Evolutionary conservation across 495 filamentous ascomycete genomes (phyloP).

Genomic region (Massariosphaeria phaeospora): DNA sequence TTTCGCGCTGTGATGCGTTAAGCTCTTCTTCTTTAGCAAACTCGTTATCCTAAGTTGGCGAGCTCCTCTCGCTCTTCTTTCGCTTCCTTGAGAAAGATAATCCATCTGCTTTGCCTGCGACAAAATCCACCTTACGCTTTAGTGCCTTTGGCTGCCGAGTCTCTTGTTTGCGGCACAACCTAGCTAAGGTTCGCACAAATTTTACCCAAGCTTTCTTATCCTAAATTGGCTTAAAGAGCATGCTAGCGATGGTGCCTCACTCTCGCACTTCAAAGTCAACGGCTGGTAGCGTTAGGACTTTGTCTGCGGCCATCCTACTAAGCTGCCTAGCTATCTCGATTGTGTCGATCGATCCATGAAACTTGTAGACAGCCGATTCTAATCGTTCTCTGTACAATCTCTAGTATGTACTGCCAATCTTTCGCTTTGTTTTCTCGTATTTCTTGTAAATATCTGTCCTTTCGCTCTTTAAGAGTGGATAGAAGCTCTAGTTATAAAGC

Average conservation of each 20-base stretch:
- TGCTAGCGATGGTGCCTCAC: constrained; percentile 13
- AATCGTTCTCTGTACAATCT: constrained; percentile 8
- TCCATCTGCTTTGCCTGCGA: too few species aligned
- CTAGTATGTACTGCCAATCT: constrained; percentile 18
- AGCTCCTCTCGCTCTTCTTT: too few species aligned
- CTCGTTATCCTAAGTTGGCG: too few species aligned
- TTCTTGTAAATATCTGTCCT: constrained; percentile 14
- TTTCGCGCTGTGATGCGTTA: too few species aligned
- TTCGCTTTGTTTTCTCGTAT: constrained; percentile 10
- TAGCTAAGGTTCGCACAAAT: constrained; percentile 12
- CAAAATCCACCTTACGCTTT: too few species aligned
- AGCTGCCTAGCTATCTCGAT: constrained; percentile 27
- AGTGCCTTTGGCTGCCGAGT: constrained; percentile 9
- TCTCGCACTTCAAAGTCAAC: constrained; percentile 22
- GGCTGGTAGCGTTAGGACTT: constrained; percentile 20
- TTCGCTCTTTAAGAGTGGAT: constrained; percentile 10
- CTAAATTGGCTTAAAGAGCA: constrained; percentile 26
- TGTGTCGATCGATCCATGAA: constrained; percentile 18
- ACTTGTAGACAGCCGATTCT: constrained; percentile 15
- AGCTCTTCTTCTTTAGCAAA: too few species aligned
- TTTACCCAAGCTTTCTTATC: constrained; percentile 9
- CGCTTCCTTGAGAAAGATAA: too few species aligned
- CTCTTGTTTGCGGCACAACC: constrained; percentile 14
- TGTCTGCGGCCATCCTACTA: constrained; percentile 8
- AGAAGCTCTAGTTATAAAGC: constrained; percentile 16